These are phyloP conservation scores for Cladosporium sp. DNA, from an alignment of 2,329 filamentous ascomycete genomes.

Conservation along the genomic window DNA sequence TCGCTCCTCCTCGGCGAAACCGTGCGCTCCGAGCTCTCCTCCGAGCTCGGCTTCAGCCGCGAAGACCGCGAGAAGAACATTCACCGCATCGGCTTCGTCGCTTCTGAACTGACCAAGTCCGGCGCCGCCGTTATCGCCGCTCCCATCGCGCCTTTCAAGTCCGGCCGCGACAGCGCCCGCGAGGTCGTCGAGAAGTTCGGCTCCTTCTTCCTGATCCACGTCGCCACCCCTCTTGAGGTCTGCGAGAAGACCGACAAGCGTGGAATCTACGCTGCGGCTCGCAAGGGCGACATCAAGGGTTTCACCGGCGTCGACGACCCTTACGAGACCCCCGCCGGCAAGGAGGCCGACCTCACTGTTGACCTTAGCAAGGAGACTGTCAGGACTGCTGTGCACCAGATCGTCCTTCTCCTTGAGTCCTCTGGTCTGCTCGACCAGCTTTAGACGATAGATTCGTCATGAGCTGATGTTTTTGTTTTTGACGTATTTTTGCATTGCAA, in stretches of 20 bases:
- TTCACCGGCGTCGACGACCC: constrained; percentile 98
- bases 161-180: constrained; percentile 68
- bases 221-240: constrained; percentile 86
- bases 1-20: constrained; percentile 94
- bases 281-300: constrained; percentile 87
- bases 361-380: constrained; percentile 83
- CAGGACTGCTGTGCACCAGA: constrained; percentile 92
- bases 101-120: constrained; percentile 86
- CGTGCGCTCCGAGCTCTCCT: constrained; percentile 85
- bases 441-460: constrained; percentile 20
- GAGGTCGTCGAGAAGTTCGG: constrained; percentile 84
- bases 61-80: constrained; percentile 95
- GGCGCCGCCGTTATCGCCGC: constrained; percentile 94
- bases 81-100: constrained; percentile 91
- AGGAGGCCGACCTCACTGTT: constrained; percentile 80
- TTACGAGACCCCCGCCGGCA: constrained; percentile 77
- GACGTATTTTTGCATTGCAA: too few relatives aligned
- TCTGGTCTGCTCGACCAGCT: constrained; percentile 75
- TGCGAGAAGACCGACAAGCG: constrained; percentile 93
- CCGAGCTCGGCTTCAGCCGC: constrained; percentile 90
- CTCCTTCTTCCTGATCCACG: constrained; percentile 91
- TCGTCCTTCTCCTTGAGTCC: constrained; percentile 86
- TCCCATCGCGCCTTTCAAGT: constrained; percentile 89
- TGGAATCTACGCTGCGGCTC: constrained; percentile 79
- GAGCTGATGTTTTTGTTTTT: neutral